These are phyloP conservation scores for Pseudogymnoascus sp. DNA, from an alignment of 2,329 filamentous ascomycete genomes.

Conservation along the genomic window DNA sequence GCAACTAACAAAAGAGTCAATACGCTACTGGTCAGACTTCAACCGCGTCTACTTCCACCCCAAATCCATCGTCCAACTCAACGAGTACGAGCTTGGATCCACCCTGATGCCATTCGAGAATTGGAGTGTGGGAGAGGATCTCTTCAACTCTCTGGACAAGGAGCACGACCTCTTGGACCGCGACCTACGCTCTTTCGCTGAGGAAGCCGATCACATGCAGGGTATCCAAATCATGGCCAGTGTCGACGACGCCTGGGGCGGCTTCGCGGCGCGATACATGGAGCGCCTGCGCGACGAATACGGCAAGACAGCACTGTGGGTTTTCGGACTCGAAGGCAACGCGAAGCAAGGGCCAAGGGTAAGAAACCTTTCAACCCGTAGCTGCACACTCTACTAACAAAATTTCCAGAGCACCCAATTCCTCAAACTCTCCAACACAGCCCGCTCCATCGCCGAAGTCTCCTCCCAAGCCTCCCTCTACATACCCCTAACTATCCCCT, in stretches of 20 bases:
- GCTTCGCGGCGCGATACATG: constrained; percentile 65
- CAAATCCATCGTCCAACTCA: constrained; percentile 75
- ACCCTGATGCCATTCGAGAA: constrained; percentile 74
- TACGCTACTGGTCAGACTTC: constrained; percentile 97
- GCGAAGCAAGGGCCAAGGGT: constrained; percentile 48
- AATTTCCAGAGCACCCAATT: constrained; percentile 49
- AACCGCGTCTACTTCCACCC: constrained; percentile 90
- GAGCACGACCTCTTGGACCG: constrained; percentile 84
- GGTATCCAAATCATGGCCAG: constrained; percentile 71
- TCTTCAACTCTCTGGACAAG: constrained; percentile 65
- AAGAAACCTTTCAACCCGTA: constrained; percentile 21
- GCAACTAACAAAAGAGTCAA: constrained; percentile 57
- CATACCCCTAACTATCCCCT: constrained; percentile 63
- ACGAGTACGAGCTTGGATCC: constrained; percentile 79
- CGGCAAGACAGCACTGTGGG: constrained; percentile 78
- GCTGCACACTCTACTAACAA: not conserved
- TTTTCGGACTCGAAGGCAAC: constrained; percentile 71
- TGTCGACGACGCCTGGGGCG: constrained; percentile 74
- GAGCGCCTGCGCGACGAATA: constrained; percentile 83
- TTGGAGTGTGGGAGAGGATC: constrained; percentile 64
- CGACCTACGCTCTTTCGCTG: constrained; percentile 80
- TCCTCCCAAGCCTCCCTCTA: constrained; percentile 68
- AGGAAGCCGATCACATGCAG: constrained; percentile 90
- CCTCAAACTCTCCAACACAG: constrained; percentile 64
- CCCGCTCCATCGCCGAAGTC: constrained; percentile 62